Conservation (phyloP, 129 eudicot genomes). For the Silybum marianum region DNA sequence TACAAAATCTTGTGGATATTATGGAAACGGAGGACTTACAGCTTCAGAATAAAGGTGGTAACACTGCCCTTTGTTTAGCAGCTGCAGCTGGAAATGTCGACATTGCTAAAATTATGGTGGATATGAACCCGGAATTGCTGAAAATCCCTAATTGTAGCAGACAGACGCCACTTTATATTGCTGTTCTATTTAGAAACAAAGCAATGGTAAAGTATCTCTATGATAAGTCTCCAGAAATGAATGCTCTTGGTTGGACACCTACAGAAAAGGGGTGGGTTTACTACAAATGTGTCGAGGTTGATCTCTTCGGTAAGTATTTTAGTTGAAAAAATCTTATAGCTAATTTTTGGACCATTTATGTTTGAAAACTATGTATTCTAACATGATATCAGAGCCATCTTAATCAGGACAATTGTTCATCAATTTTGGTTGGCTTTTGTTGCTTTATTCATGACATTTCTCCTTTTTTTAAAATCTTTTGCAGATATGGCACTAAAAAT, state of each 20-base stretch:
- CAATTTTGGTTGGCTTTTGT: not conserved
- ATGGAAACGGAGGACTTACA: slow-evolving; percentile 8
- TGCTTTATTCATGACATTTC: not conserved
- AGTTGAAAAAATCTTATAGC: too few relatives aligned
- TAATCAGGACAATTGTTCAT: too few relatives aligned
- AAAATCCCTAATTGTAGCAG: slow-evolving; percentile 12
- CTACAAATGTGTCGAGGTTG: slow-evolving; percentile 25
- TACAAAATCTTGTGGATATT: slow-evolving; percentile 22
- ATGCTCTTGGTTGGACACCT: not conserved
- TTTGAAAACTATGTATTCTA: too few relatives aligned
- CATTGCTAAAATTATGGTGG: slow-evolving; percentile 34
- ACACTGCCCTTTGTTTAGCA: slow-evolving; percentile 48
- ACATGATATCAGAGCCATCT: too few relatives aligned
- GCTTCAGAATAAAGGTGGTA: slow-evolving; percentile 23
- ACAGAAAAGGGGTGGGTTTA: slow-evolving; percentile 19
- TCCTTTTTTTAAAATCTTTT: not conserved
- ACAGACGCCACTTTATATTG: slow-evolving; percentile 39
- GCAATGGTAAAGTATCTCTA: slow-evolving; percentile 38
- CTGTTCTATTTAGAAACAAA: slow-evolving; percentile 26
- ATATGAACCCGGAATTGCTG: slow-evolving; percentile 11
- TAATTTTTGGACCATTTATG: too few relatives aligned
- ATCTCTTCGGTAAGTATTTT: slow-evolving; percentile 33
- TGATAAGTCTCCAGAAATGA: not conserved
- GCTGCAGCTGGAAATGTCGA: slow-evolving; percentile 35
- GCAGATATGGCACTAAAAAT: slow-evolving; percentile 35